Percentiles rank a stretch among this genome's conserved stretches.
Conservation (phyloP, 2,329 filamentous ascomycete genomes). For the Emergomyces pasteurianus region DNA sequence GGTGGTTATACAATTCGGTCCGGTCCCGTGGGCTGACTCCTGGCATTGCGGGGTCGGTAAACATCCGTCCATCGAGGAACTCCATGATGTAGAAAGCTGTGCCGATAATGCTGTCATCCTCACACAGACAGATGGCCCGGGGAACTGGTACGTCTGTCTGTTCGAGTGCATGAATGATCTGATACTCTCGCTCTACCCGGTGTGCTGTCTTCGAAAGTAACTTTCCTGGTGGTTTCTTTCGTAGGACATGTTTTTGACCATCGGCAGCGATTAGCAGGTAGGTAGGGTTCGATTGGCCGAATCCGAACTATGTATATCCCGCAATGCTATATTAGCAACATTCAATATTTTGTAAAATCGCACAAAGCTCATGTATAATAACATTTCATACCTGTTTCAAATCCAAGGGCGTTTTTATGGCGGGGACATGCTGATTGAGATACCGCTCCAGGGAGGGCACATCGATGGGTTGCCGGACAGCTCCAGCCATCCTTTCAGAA, state of each 20-base stretch:
- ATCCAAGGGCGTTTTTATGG: conserved; percentile 70
- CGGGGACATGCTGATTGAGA: conserved; percentile 63
- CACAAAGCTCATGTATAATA: not conserved
- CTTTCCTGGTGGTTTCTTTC: conserved; percentile 95
- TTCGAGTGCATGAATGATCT: conserved; percentile 72
- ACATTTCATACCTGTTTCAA: conserved; percentile 65
- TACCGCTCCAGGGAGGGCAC: conserved; percentile 66
- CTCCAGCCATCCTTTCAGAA: conserved; percentile 57
- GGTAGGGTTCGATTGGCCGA: conserved; percentile 94
- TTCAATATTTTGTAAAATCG: not conserved
- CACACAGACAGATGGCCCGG: conserved; percentile 70
- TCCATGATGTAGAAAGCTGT: conserved; percentile 97
- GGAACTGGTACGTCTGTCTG: conserved; percentile 77
- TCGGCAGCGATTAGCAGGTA: conserved; percentile 73
- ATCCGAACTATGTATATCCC: conserved; percentile 59
- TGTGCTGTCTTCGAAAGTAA: conserved; percentile 89
- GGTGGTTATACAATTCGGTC: conserved; percentile 48
- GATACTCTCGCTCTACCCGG: conserved; percentile 91
- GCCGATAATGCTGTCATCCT: conserved; percentile 67
- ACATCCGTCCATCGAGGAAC: conserved; percentile 85
- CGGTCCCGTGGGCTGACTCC: conserved; percentile 57
- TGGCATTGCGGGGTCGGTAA: conserved; percentile 77
- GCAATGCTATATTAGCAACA: not conserved
- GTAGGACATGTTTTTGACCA: conserved; percentile 68
- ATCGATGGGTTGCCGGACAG: conserved; percentile 83